Conservation (phyloP, 1,284 basidiomycete species). For the Gymnopus androsaceus region DNA sequence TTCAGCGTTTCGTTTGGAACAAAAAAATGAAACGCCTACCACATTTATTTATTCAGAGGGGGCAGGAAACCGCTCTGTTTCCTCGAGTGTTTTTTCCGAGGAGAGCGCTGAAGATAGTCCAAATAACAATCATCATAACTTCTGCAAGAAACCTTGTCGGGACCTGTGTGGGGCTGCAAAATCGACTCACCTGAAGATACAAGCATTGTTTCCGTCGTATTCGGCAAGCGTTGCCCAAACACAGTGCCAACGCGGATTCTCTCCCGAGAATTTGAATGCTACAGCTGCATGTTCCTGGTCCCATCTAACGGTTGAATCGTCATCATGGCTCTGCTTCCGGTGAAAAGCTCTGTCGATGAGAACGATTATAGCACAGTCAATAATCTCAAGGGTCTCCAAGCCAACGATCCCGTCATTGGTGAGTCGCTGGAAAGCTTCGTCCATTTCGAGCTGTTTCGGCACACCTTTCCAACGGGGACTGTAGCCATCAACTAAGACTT, state of each 20-base stretch:
- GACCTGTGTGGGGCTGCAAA: too few species aligned
- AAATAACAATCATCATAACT: slow-evolving; percentile 63
- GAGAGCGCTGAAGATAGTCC: slow-evolving; percentile 39
- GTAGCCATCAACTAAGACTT: slow-evolving; percentile 64
- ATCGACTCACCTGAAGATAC: too few species aligned
- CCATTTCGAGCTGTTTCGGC: slow-evolving; percentile 61
- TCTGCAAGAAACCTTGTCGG: too few species aligned
- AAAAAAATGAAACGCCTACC: slow-evolving; percentile 9
- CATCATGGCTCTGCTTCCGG: slow-evolving; percentile 26
- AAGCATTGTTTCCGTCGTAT: slow-evolving; percentile 43
- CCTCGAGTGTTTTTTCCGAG: slow-evolving; percentile 33
- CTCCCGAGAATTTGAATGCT: slow-evolving; percentile 34
- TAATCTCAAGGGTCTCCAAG: slow-evolving; percentile 38
- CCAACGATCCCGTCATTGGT: slow-evolving; percentile 37
- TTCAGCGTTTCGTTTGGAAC: background rate
- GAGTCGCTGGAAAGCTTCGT: slow-evolving; percentile 42
- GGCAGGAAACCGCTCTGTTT: slow-evolving; percentile 20
- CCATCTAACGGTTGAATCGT: slow-evolving; percentile 43
- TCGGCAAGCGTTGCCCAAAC: slow-evolving; percentile 62
- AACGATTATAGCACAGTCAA: slow-evolving; percentile 55
- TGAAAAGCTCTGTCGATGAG: slow-evolving; percentile 61
- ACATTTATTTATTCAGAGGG: slow-evolving; percentile 26
- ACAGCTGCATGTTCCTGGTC: slow-evolving; percentile 52
- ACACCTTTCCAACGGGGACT: slow-evolving; percentile 54
- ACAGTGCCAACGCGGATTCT: slow-evolving; percentile 51